These are phyloP conservation scores for Capsicum baccatum DNA, from an alignment of 257 asterid genomes.

Conservation along the genomic window DNA sequence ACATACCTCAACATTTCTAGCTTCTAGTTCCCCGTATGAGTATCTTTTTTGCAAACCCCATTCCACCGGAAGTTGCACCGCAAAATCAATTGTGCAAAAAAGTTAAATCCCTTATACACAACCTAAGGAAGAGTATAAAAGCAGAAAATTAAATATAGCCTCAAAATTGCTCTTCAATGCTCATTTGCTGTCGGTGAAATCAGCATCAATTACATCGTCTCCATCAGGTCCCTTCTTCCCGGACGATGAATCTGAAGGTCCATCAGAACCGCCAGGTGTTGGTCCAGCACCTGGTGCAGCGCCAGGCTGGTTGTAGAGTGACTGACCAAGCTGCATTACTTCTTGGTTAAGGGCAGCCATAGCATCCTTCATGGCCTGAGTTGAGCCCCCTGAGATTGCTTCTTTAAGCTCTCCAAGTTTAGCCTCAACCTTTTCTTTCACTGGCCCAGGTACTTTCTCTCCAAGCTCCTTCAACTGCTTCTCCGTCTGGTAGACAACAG, in stretches of 20 bases:
- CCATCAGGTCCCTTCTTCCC: constrained; percentile 84
- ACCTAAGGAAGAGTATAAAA: constrained; percentile 8
- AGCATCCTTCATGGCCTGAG: constrained; percentile 90
- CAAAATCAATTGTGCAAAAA: constrained; percentile 25
- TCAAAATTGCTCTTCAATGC: constrained; percentile 10
- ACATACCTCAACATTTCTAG: constrained; percentile 25
- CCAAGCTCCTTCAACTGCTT: constrained; percentile 97
- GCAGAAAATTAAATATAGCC: constrained; percentile 26
- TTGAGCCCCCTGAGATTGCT: constrained; percentile 77
- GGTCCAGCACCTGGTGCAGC: constrained; percentile 73
- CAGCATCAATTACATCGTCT: constrained; percentile 98
- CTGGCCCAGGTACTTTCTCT: constrained; percentile 88
- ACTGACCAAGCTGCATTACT: constrained; percentile 97
- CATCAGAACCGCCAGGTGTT: constrained; percentile 58
- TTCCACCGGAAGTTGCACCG: constrained; percentile 3
- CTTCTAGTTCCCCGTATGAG: background rate
- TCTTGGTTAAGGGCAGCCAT: constrained; percentile 92
- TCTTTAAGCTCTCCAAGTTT: constrained; percentile 92
- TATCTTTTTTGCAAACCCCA: background rate
- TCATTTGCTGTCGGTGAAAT: constrained; percentile 90
- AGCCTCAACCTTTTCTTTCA: constrained; percentile 90
- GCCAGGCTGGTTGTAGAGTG: constrained; percentile 88
- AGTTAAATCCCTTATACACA: constrained; percentile 24
- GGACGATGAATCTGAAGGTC: constrained; percentile 66
- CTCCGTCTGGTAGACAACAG: constrained; percentile 94